Evolutionary conservation across 75 land plant genomes (phyloP).

Genomic region (Selaginella moellendorffii): DNA sequence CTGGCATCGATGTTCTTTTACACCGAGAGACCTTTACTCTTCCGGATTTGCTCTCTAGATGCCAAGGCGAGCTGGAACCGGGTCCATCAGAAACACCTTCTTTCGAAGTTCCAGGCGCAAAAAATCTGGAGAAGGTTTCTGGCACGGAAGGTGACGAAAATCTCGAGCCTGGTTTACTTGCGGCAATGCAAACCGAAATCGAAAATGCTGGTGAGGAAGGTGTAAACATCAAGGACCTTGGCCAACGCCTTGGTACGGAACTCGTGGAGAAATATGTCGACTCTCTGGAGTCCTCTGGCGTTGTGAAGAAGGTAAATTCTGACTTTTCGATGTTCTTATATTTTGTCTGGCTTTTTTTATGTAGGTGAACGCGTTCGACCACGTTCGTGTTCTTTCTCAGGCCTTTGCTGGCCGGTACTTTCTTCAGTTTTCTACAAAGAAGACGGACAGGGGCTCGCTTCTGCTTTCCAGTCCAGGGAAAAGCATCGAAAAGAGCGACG

Average conservation of each 20-base stretch:
- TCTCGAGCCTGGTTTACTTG: slow-evolving; percentile 15
- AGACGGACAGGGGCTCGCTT: background rate
- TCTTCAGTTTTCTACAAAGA: slow-evolving; percentile 13
- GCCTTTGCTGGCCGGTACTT: slow-evolving; percentile 38
- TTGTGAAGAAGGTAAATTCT: slow-evolving; percentile 18
- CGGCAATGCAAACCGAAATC: slow-evolving; percentile 30
- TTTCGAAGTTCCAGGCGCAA: no score
- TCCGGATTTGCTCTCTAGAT: background rate
- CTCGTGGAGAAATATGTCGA: background rate
- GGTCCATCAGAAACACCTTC: no score
- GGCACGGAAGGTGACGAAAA: background rate
- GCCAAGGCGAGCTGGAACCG: slow-evolving; percentile 1
- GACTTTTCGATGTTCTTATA: background rate
- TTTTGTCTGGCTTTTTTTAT: background rate
- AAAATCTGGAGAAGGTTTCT: no score
- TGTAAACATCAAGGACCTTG: slow-evolving; percentile 43
- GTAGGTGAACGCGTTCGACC: slow-evolving; percentile 81
- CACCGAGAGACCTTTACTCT: slow-evolving; percentile 13
- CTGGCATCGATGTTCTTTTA: slow-evolving; percentile 53
- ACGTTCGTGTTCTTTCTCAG: slow-evolving; percentile 42
- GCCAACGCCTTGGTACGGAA: slow-evolving; percentile 2
- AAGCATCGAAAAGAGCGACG: no score
- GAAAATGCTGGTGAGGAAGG: slow-evolving; percentile 76
- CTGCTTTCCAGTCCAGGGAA: no score
- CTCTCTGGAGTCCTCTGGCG: slow-evolving; percentile 8